Evolutionary conservation across 1,284 basidiomycete species (phyloP).

Genomic region (Sanghuangporus baumii): DNA sequence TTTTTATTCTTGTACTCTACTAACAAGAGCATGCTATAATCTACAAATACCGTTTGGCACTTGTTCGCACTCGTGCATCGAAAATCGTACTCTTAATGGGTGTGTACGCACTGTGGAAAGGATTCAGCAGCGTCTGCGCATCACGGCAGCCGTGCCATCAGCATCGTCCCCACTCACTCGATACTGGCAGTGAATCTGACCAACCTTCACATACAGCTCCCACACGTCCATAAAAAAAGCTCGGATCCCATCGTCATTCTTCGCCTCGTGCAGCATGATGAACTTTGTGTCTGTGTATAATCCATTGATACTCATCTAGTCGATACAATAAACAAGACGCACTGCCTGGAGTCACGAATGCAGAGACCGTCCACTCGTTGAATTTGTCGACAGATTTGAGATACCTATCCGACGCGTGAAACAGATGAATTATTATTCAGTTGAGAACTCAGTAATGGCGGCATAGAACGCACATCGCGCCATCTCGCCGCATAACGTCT

Average conservation of each 20-base stretch:
- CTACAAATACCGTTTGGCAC: constrained; percentile 67
- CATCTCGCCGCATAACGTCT: constrained; percentile 82
- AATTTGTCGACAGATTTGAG: constrained; percentile 91
- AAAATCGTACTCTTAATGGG: constrained; percentile 75
- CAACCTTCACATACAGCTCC: constrained; percentile 92
- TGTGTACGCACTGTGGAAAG: constrained; percentile 88
- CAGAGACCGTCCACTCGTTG: constrained; percentile 96
- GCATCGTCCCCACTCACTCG: background rate
- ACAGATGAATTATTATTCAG: background rate
- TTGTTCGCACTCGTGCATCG: constrained; percentile 77
- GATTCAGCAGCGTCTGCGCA: constrained; percentile 77
- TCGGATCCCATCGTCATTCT: constrained; percentile 94
- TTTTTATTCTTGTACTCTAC: background rate
- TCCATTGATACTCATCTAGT: background rate
- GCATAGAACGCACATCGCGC: constrained; percentile 63
- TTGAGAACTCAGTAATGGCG: background rate
- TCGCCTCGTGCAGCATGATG: constrained; percentile 84
- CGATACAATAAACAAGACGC: constrained; percentile 30
- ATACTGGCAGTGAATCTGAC: constrained; percentile 21
- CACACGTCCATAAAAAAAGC: constrained; percentile 89
- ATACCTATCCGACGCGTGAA: constrained; percentile 54
- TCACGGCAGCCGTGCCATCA: background rate
- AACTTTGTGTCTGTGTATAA: constrained; percentile 76
- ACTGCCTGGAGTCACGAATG: constrained; percentile 92
- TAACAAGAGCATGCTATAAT: background rate